phyloP scores from a whole-genome alignment of 345 rosid genomes.

The sweet orange (Citrus sinensis) region DVS_A1.0 CM039168.1:221501-222000 shows the following conservation, averaged over 20 bases:
- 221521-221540: not conserved
- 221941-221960: constrained; percentile 89
- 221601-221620: not conserved
- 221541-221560: not conserved
- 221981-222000: constrained; percentile 92
- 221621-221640: not conserved
- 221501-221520: not conserved
- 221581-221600: not conserved
- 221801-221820: constrained; percentile 80
- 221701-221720: constrained; percentile 24
- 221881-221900: constrained; percentile 82
- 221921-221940: constrained; percentile 78
- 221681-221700: constrained; percentile 24
- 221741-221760: constrained; percentile 84
- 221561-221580: not conserved
- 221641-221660: constrained; percentile 1
- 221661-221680: not conserved
- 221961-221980: constrained; percentile 91
- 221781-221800: constrained; percentile 88
- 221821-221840: constrained; percentile 90
- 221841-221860: constrained; percentile 72
- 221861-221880: constrained; percentile 82
- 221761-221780: constrained; percentile 97
- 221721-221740: constrained; percentile 77
- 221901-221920: constrained; percentile 91